Base-by-base conservation (phyloP, 495 filamentous ascomycete genomes). In the Aspergillus sclerotioniger region DNA sequence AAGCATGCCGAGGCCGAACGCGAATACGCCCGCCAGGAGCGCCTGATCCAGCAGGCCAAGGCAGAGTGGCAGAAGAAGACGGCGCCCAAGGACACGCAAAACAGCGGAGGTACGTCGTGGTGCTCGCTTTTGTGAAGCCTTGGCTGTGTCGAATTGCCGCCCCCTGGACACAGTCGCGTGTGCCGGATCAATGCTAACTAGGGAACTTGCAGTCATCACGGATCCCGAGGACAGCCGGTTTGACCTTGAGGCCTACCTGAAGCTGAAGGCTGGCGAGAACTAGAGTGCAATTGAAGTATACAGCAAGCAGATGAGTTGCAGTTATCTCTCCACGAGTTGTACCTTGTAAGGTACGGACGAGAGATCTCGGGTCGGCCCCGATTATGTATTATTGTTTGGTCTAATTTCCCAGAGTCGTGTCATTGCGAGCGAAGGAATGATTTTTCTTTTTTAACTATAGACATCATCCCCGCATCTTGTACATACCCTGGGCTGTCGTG, bases 21-120 rank as follows among this genome's bases (percentile, higher is more conserved):
- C 62, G 91, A 96, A 71, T 96, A 90, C 65, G 76, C 91, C 63
- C 89, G 90, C 71, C 92, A 97, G 81, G 84, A 90, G 73, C 80
- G 82, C 49, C 78, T 98, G 76, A 96, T 98, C 78, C 76, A 85
- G 63, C 79, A 96, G 79, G 94, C 94, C 59, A 96, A 94, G 84
- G 85, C 85, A 49, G 92, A 90, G 73, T 99, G 86, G 78, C 80
- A 81, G 66, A 92, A 90, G 83, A 85, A 85, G 79, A 87, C 83
- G 57, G 73, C 78, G 61, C 79, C 84, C 53, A 67, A 80, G 62
- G 74, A 83, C 64, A 64, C 60, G 37, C 69, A 74, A 57, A 72
- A 79, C 59, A 79, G 78, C 41, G 83, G 79, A 62, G 67, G 87
- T 91, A 84, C 68, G 88, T 84, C 63, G 46, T 47, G 39, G 31